Evolutionary conservation across 2,329 filamentous ascomycete genomes (phyloP).

Genomic region (Microdochium paspali): DNA sequence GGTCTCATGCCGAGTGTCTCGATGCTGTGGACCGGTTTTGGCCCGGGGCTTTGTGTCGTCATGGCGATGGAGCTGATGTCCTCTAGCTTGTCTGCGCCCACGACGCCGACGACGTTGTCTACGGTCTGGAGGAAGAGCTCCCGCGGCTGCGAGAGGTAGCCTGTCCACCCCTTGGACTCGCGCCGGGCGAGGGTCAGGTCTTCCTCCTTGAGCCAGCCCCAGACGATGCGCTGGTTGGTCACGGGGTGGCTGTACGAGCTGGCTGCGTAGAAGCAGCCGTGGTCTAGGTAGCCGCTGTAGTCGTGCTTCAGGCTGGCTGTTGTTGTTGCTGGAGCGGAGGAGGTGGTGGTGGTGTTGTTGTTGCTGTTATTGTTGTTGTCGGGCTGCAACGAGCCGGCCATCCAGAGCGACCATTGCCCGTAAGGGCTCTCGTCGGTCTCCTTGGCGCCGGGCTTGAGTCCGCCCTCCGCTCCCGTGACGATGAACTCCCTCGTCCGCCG

Average conservation of each 20-base stretch:
- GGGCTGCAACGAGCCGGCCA: constrained; percentile 22
- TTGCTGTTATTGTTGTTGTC: background rate
- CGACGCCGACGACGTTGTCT: constrained; percentile 16
- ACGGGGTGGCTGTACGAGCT: constrained; percentile 36
- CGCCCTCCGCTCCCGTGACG: constrained; percentile 35
- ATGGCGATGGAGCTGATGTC: constrained; percentile 28
- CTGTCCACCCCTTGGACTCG: constrained; percentile 37
- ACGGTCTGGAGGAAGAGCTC: constrained; percentile 29
- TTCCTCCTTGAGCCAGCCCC: constrained; percentile 42
- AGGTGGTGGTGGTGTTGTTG: too few species aligned
- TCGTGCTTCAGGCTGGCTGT: constrained; percentile 17
- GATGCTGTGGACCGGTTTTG: constrained; percentile 17
- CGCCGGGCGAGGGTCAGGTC: constrained; percentile 31
- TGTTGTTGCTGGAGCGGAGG: too few species aligned
- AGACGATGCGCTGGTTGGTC: constrained; percentile 28
- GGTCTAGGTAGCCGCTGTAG: constrained; percentile 35
- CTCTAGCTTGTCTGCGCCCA: constrained; percentile 21
- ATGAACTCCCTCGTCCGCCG: constrained; percentile 23
- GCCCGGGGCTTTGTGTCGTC: constrained; percentile 3
- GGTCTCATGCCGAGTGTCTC: constrained; percentile 31
- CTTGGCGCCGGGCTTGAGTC: constrained; percentile 7
- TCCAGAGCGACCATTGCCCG: constrained; percentile 25
- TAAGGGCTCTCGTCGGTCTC: constrained; percentile 1
- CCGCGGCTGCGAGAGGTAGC: constrained; percentile 34
- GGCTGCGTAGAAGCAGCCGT: constrained; percentile 37